Conservation (phyloP, 2,329 filamentous ascomycete genomes). For the Pseudocercospora cruenta region DNA sequence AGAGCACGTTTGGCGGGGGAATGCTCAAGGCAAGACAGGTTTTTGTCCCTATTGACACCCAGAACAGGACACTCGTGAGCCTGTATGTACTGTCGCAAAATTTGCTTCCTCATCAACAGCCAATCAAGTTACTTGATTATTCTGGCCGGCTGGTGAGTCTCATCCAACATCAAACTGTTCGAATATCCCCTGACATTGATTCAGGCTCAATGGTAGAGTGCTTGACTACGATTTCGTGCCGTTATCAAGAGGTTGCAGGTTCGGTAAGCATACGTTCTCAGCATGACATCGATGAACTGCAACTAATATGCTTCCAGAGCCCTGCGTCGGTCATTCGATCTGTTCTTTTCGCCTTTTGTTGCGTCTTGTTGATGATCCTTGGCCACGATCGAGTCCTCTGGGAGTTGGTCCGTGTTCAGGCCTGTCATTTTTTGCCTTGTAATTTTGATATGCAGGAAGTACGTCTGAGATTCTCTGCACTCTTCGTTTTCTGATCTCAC, state of each 20-base stretch:
- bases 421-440: neutral
- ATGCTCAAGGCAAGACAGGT: no score
- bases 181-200: no score
- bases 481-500: neutral
- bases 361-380: neutral
- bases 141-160: neutral
- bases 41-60: no score
- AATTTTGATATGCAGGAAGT: no score
- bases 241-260: constrained; percentile 20
- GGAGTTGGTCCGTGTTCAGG: no score
- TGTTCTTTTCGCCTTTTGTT: neutral
- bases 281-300: neutral
- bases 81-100: no score
- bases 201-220: constrained; percentile 17
- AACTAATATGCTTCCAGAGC: neutral
- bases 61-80: no score
- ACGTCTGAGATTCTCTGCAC: no score
- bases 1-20: no score
- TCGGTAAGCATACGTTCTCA: neutral
- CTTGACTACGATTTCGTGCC: constrained; percentile 14
- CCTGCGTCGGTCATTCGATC: neutral
- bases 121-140: constrained; percentile 2
- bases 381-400: no score
- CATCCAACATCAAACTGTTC: no score
- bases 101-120: neutral